Base-by-base conservation (phyloP, 2,329 filamentous ascomycete genomes). In the Colletotrichum scovillei region DNA sequence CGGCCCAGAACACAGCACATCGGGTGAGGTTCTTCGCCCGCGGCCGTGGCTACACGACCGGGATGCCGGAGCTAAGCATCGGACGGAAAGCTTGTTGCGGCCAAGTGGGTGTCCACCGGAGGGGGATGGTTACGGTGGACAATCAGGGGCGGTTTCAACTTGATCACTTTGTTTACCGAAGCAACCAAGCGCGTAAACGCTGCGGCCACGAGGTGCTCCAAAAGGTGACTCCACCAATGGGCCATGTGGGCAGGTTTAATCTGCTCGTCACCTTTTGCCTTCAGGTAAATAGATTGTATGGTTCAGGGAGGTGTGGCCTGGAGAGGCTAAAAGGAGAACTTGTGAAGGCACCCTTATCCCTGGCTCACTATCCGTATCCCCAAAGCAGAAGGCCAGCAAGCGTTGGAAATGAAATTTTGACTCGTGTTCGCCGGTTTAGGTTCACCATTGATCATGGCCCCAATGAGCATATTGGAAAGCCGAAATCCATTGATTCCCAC, bases 1-100 rank as follows among this genome's bases (percentile, higher is more conserved):
- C 56, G 63, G 28, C 12, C 19, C 56, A 46, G 32, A 32, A 22
- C 8, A 26, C 32, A n/a, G 32, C 63, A 3, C 42, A 9, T 28
- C 49, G 30, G 19, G 30, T 24, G 63, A 62, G 56, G 32, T 32
- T 16, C 42, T 19, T 24, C 19, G 19, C 64, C 60, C 49, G n/a
- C n/a, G 35, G 63, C 35, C 35, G 24, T 26, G 8, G 58, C 22
- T 62, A 16, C 35, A 28, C 22, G 24, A 53, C 69, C 64, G 57
- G 64, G 69, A 68, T 72, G 49, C 32, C 64, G 57, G 57, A 63
- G 53, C 64, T 69, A 63, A 63, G 64, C 58, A 30, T 72, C 69
- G 65, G 69, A 49, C 64, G 52, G 38, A 63, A 69, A 72, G 69
- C 69, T 69, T 72, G 38, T 63, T 69, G 69, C 35, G 49, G 64